A percentile compares a stretch with the other conserved stretches of the same genome.
These are phyloP conservation scores for Tolypocladium guangdongense DNA, from an alignment of 2,329 filamentous ascomycete genomes.

Conservation along the genomic window DNA sequence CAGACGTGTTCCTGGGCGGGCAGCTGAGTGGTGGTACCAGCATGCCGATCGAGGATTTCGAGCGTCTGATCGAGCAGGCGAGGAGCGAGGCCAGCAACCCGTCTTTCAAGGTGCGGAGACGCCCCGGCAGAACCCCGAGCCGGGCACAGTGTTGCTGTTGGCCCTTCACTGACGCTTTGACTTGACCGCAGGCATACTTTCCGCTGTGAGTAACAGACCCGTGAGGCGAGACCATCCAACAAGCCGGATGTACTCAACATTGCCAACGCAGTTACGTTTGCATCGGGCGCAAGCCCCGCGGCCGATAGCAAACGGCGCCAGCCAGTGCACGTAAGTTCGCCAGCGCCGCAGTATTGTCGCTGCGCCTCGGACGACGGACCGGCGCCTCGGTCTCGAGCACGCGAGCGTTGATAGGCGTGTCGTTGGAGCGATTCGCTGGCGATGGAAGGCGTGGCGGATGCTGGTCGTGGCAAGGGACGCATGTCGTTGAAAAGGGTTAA, in stretches of 20 bases:
- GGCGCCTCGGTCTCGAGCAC: not conserved
- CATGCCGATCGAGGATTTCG: conserved; percentile 46
- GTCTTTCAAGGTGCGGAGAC: conserved; percentile 40
- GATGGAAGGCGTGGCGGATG: not conserved
- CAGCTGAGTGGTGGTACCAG: conserved; percentile 21
- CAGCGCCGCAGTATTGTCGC: not conserved
- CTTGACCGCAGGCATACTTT: conserved; percentile 42
- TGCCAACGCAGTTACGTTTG: conserved; percentile 41
- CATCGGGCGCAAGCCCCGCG: conserved; percentile 45
- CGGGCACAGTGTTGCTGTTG: not conserved
- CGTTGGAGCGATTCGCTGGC: not conserved
- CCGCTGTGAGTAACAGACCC: conserved; percentile 36
- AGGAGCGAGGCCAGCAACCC: conserved; percentile 41
- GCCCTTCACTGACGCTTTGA: not conserved
- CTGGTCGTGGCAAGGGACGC: not conserved
- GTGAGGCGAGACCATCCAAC: no score
- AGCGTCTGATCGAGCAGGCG: conserved; percentile 45
- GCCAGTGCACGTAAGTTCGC: no score
- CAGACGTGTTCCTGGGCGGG: not conserved
- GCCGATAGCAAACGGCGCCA: conserved; percentile 6
- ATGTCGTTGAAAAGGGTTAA: not conserved
- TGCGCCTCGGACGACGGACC: not conserved
- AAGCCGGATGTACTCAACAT: not conserved
- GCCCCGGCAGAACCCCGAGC: not conserved
- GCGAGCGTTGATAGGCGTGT: not conserved